Evolutionary conservation across 805 yeast genomes (phyloP).

Genomic region (Wickerhamia fluorescens): DNA sequence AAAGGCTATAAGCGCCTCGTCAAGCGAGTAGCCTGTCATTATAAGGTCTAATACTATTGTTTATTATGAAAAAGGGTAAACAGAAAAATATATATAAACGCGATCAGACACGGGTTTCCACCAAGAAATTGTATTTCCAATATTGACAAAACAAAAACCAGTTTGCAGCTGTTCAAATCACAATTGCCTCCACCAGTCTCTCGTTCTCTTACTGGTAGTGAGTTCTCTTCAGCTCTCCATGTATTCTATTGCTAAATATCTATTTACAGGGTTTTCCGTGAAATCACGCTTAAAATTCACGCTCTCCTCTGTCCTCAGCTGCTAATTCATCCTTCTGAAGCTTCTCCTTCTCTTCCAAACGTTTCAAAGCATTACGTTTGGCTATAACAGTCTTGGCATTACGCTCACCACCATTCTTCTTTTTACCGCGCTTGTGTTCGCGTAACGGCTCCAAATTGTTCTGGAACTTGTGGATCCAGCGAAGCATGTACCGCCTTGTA

Average conservation of each 20-base stretch:
- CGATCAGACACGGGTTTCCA: too few relatives aligned
- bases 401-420: conserved; percentile 82
- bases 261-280: background rate
- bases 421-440: conserved; percentile 61
- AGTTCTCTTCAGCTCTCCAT: too few relatives aligned
- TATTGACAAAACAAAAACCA: too few relatives aligned
- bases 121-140: too few relatives aligned
- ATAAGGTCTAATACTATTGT: too few relatives aligned
- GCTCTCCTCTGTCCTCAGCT: conserved; percentile 37
- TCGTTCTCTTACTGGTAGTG: too few relatives aligned
- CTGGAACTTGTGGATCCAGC: conserved; percentile 64
- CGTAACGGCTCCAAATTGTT: conserved; percentile 46
- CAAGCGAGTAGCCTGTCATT: too few relatives aligned
- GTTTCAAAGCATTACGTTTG: conserved; percentile 54
- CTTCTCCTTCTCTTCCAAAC: conserved; percentile 45
- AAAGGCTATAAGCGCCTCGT: conserved; percentile 6
- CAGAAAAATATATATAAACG: too few relatives aligned
- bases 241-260: too few relatives aligned
- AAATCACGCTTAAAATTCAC: conserved; percentile 22
- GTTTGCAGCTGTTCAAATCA: too few relatives aligned
- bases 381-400: conserved; percentile 47
- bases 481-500: conserved; percentile 64
- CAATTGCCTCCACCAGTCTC: too few relatives aligned
- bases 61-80: too few relatives aligned
- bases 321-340: conserved; percentile 31